Evolutionary conservation across 257 asterid species (phyloP).

Genomic region (Solanum lycopersicoides): DNA sequence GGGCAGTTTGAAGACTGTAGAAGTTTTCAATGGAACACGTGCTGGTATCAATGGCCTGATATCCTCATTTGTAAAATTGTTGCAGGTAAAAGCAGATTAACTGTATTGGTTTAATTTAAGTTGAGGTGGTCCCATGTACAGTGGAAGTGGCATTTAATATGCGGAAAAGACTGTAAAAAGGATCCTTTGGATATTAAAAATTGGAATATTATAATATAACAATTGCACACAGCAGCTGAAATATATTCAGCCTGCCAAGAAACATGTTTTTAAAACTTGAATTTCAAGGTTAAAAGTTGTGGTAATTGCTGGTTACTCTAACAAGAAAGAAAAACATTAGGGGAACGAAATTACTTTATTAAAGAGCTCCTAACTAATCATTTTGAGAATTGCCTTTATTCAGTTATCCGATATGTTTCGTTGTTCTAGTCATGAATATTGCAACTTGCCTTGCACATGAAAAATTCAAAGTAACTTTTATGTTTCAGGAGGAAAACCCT

Average conservation of each 20-base stretch:
- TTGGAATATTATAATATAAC: not conserved
- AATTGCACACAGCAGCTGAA: not conserved
- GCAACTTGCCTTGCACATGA: not conserved
- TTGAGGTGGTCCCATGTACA: not conserved
- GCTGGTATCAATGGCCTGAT: slow-evolving; percentile 74
- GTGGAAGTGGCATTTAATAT: not conserved
- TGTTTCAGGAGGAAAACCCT: slow-evolving; percentile 76
- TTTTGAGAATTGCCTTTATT: not conserved
- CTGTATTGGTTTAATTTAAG: not conserved
- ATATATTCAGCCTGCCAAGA: not conserved
- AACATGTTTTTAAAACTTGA: not conserved
- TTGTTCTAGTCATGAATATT: not conserved
- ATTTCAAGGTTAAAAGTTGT: not conserved
- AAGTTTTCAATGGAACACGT: slow-evolving; percentile 34
- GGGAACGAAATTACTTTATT: not conserved
- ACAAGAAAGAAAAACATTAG: not conserved
- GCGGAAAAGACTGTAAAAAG: not conserved
- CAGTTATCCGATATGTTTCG: not conserved
- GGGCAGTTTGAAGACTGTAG: slow-evolving; percentile 68
- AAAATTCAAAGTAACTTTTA: not conserved
- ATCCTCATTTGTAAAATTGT: slow-evolving; percentile 70
- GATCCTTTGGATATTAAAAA: not conserved
- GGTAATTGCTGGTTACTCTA: not conserved
- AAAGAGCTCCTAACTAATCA: not conserved
- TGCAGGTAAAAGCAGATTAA: slow-evolving; percentile 44